Evolutionary conservation across 2,329 filamentous ascomycete genomes (phyloP).

Genomic region (Aspergillus sclerotialis): DNA sequence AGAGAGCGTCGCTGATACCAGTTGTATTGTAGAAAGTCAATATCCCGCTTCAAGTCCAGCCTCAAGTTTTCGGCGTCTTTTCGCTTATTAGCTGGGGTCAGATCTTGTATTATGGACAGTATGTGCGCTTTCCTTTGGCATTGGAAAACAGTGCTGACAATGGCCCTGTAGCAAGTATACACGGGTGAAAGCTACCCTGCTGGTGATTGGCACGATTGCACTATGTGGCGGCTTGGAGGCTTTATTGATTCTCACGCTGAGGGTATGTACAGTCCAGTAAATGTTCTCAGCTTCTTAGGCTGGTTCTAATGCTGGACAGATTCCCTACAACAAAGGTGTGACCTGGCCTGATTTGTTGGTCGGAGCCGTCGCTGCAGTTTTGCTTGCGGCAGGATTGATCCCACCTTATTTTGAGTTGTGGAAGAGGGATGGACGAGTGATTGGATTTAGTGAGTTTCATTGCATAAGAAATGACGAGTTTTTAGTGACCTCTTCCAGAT

Average conservation of each 20-base stretch:
- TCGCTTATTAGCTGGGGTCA: conserved; percentile 48
- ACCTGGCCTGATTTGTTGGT: conserved; percentile 50
- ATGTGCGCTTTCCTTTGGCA: conserved; percentile 8
- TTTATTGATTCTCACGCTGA: conserved; percentile 51
- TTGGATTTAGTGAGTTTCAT: conserved; percentile 49
- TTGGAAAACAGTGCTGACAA: conserved; percentile 4
- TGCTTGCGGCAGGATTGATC: conserved; percentile 51
- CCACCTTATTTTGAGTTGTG: conserved; percentile 57
- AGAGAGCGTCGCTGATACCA: too few relatives aligned
- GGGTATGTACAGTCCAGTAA: conserved; percentile 38
- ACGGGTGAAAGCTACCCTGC: conserved; percentile 40
- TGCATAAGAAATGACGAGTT: conserved; percentile 11
- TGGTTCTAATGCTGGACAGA: conserved; percentile 30
- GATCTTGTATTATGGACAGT: conserved; percentile 47
- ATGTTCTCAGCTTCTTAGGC: too few relatives aligned
- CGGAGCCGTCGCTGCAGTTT: conserved; percentile 51
- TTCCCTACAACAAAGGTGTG: conserved; percentile 48
- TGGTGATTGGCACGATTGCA: conserved; percentile 34
- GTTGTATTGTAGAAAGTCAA: conserved; percentile 44
- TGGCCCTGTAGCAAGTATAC: conserved; percentile 24
- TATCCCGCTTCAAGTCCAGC: conserved; percentile 48
- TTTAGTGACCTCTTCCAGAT: conserved; percentile 24
- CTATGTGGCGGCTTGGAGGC: conserved; percentile 50
- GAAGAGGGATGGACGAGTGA: conserved; percentile 54
- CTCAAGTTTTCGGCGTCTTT: conserved; percentile 46